Evolutionary conservation across 495 filamentous ascomycete genomes (phyloP).

Genomic region (Staphylotrichum tortipilum): DNA sequence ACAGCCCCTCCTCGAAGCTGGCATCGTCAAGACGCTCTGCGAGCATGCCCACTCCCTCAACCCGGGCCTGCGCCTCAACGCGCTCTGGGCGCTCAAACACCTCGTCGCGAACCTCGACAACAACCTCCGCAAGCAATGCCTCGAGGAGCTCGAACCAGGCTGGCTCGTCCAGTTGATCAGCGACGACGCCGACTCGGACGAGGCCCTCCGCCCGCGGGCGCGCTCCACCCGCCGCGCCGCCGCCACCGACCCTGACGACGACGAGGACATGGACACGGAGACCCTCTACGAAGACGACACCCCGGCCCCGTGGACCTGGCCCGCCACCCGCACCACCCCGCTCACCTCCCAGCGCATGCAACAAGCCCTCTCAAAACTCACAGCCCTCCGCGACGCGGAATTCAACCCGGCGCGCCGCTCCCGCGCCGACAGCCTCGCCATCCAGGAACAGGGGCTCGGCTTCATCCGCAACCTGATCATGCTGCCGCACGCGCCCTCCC

Average conservation of each 20-base stretch:
- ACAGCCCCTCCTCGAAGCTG: constrained; percentile 63
- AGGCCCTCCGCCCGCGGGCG: constrained; percentile 31
- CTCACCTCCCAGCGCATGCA: constrained; percentile 23
- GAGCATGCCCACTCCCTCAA: constrained; percentile 74
- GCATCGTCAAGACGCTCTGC: constrained; percentile 70
- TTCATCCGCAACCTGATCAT: constrained; percentile 84
- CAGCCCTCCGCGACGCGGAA: constrained; percentile 47
- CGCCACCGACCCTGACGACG: constrained; percentile 26
- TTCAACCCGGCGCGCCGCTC: constrained; percentile 49
- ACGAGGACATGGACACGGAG: constrained; percentile 57
- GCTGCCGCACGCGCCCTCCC: constrained; percentile 8
- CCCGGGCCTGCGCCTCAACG: constrained; percentile 63
- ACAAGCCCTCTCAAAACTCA: constrained; percentile 42
- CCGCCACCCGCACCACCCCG: background rate
- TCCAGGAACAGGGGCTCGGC: constrained; percentile 85
- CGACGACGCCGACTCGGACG: constrained; percentile 43
- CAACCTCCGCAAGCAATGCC: constrained; percentile 61
- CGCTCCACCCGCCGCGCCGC: constrained; percentile 24
- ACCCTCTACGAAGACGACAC: constrained; percentile 19
- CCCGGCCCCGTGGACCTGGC: constrained; percentile 20
- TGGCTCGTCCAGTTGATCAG: constrained; percentile 75
- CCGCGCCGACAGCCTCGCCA: constrained; percentile 67
- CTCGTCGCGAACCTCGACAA: constrained; percentile 59
- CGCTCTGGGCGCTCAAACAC: constrained; percentile 90
- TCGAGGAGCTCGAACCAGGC: constrained; percentile 65